Conservation (phyloP, 2,329 filamentous ascomycete genomes). For the Arthrobotrys entomopaga region DNA sequence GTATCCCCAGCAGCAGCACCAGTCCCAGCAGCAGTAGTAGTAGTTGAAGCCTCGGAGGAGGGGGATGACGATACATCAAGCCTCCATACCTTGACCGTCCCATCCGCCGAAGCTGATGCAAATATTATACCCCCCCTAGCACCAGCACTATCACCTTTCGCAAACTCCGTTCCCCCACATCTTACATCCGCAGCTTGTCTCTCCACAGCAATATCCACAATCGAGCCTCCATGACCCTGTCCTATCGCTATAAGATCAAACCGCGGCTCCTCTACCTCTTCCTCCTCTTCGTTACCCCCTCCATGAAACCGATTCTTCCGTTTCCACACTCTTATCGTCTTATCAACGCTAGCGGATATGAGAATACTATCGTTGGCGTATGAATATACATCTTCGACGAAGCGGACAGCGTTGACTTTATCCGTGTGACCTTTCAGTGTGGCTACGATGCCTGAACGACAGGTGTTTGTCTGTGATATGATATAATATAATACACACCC, state of each 20-base stretch:
- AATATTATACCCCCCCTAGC: slow-evolving; percentile 61
- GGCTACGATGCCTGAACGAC: slow-evolving; percentile 69
- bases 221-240: slow-evolving; percentile 33
- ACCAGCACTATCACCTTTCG: not conserved
- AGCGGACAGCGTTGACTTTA: slow-evolving; percentile 83
- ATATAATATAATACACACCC: no score
- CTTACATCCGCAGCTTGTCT: not conserved
- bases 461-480: slow-evolving; percentile 63
- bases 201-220: slow-evolving; percentile 51
- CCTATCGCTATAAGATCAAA: slow-evolving; percentile 30
- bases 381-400: slow-evolving; percentile 73
- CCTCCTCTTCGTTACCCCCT: not conserved
- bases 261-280: slow-evolving; percentile 17
- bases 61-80: slow-evolving; percentile 63
- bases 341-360: slow-evolving; percentile 83
- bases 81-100: slow-evolving; percentile 74
- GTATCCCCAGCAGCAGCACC: slow-evolving; percentile 45
- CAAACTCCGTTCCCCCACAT: not conserved
- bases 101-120: slow-evolving; percentile 72
- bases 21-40: no score
- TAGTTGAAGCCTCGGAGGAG: slow-evolving; percentile 54
- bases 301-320: not conserved
- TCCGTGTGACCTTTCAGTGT: slow-evolving; percentile 81
- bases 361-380: slow-evolving; percentile 69
- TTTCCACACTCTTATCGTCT: slow-evolving; percentile 68